These are phyloP conservation scores for Carpinus fangiana DNA, from an alignment of 306 rosid genomes.

Conservation along the genomic window DNA sequence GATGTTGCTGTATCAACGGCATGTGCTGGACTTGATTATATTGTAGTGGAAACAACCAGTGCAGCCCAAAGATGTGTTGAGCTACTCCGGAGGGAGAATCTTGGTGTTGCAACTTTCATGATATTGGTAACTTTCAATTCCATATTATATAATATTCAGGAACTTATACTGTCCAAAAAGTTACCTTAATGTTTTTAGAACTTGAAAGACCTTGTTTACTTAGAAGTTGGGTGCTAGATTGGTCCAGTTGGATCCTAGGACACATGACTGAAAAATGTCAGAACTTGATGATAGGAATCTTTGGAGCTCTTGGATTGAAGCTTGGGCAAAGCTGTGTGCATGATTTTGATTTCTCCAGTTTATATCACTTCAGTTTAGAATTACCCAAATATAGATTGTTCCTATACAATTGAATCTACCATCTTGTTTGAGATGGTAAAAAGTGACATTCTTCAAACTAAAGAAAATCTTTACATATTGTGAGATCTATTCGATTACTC, in stretches of 20 bases:
- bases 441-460: not conserved
- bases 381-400: conserved; percentile 10
- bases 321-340: not conserved
- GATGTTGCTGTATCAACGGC: conserved; percentile 95
- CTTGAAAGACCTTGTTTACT: conserved; percentile 10
- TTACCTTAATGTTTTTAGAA: conserved; percentile 17
- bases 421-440: not conserved
- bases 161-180: not conserved
- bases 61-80: conserved; percentile 97
- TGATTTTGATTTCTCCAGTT: conserved; percentile 5
- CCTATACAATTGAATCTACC: conserved; percentile 7
- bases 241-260: conserved; percentile 21
- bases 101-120: conserved; percentile 92
- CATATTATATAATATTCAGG: not conserved
- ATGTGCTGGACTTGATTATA: conserved; percentile 85
- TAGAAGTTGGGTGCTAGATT: not conserved
- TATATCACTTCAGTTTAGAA: not conserved
- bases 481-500: conserved; percentile 5
- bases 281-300: not conserved
- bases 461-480: conserved; percentile 8
- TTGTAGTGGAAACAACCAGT: conserved; percentile 90
- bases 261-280: conserved; percentile 9
- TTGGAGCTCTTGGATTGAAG: conserved; percentile 2
- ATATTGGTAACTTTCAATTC: conserved; percentile 64
- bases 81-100: conserved; percentile 81